phyloP scores from a whole-genome alignment of 768 basidiomycete genomes.

The Leccinum imitatum region DNA sequence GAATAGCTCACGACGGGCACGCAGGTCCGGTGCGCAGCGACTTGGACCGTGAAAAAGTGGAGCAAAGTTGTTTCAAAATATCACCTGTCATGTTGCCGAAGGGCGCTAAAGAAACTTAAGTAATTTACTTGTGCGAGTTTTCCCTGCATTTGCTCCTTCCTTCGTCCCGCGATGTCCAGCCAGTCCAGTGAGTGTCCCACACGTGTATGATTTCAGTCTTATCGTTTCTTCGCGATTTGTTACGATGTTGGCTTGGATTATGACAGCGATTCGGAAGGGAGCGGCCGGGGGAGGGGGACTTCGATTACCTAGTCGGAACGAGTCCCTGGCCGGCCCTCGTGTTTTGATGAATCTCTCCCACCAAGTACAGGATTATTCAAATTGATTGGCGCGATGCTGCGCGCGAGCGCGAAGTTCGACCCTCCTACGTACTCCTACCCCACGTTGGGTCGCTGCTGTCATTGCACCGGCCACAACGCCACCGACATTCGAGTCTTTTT shows the following conservation, averaged over 20 bases:
- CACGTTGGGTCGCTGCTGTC: neutral
- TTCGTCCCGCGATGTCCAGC: neutral
- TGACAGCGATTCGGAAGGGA: neutral
- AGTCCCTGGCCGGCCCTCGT: neutral
- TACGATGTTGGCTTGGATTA: neutral
- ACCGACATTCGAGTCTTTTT: neutral
- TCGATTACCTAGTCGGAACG: neutral
- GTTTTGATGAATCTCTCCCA: slow-evolving; percentile 3
- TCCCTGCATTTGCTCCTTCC: neutral
- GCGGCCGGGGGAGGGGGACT: neutral
- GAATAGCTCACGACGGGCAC: neutral
- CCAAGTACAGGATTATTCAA: slow-evolving; percentile 8
- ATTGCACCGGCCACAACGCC: neutral
- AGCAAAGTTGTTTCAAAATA: neutral
- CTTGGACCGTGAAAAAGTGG: neutral
- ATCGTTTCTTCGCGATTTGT: neutral
- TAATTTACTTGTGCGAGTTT: neutral
- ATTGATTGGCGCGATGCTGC: slow-evolving; percentile 2
- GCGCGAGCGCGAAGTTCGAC: neutral
- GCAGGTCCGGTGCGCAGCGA: neutral
- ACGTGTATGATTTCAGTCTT: neutral
- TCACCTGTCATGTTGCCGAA: neutral
- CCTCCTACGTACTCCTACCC: neutral
- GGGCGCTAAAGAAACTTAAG: neutral
- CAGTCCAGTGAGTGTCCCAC: neutral